Base-by-base conservation (phyloP, 202 grass and related monocot species). In the Tripidium arundinaceum region DNA sequence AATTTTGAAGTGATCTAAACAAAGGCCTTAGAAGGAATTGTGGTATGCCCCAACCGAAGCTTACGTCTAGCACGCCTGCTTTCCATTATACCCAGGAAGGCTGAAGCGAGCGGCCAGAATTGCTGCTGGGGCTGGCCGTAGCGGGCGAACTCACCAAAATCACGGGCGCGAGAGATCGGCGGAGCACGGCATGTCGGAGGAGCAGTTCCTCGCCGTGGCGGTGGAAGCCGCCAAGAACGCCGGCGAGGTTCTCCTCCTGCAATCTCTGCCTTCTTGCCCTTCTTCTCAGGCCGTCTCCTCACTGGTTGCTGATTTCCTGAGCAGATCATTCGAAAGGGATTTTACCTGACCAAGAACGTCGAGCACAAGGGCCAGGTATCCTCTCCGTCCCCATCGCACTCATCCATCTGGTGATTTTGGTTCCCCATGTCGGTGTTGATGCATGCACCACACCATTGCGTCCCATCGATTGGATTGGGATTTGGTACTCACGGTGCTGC, bases 341-440 rank as follows among this genome's bases (percentile, higher is more conserved):
- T 98, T 34, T 91, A 93, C 84, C 77, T 72, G 79, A 93, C 88
- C 72, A 98, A 98, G 84, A 91, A 93, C 64, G 90, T 98, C 84
- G 96, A 98, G 86, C 96, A 98, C 86, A 98, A 98, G 86, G 96
- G 96, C 64, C 90, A 84, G 90, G 96, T 98, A 9, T 64, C 39
- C 37, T 28, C 65, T 79, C 29, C 38, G 7, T 24, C 22, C 66
- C n/a, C 7, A 10, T 9, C 4, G n/a, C 16, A 24, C 7, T 16
- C 34, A 12, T n/a, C 25, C 42, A 40, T 63, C 63, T 24, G 75
- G 11, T 11, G 24, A 34, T 65, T 57, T 27, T 50, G 25, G 27
- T 31, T 72, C 43, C 43, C 43, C n/a, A 9, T 68, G 36, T 16
- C 27, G 45, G 11, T 18, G 26, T 4, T 55, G 26, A 38, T 45